These are phyloP conservation scores for Ceratocystiopsis sp. DNA, from an alignment of 2,329 filamentous ascomycete genomes.

Conservation along the genomic window DNA sequence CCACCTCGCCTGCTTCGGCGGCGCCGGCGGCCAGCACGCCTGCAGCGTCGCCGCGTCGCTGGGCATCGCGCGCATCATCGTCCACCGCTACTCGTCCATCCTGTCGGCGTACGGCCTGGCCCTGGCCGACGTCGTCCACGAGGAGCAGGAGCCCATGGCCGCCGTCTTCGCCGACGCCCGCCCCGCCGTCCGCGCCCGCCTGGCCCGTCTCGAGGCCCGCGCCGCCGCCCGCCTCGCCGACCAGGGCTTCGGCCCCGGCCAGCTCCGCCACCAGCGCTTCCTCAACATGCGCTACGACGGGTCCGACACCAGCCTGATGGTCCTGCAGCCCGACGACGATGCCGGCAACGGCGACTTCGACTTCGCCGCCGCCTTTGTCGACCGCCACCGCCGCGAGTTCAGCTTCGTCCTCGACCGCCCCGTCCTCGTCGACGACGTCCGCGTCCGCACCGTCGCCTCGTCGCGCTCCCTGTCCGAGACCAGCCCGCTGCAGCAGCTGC, in stretches of 20 bases:
- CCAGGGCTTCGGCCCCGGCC: constrained; percentile 50
- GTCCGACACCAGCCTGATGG: constrained; percentile 81
- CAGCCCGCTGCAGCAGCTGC: constrained; percentile 59
- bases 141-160: constrained; percentile 62
- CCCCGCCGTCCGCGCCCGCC: neutral
- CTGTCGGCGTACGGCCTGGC: constrained; percentile 76
- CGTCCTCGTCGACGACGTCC: constrained; percentile 79
- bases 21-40: neutral
- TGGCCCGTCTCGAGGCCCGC: constrained; percentile 14
- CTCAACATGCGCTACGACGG: constrained; percentile 85
- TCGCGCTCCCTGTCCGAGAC: constrained; percentile 35
- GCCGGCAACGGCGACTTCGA: constrained; percentile 55
- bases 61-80: constrained; percentile 66
- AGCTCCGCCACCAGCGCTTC: constrained; percentile 28
- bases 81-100: constrained; percentile 75
- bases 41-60: constrained; percentile 49
- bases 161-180: constrained; percentile 38
- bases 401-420: constrained; percentile 77
- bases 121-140: constrained; percentile 78
- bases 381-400: constrained; percentile 82
- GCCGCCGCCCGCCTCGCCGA: constrained; percentile 48
- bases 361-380: constrained; percentile 68
- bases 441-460: constrained; percentile 69
- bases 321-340: constrained; percentile 25
- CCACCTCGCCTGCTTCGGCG: constrained; percentile 30